Conservation (phyloP, 2,329 filamentous ascomycete species). For the Fusarium xylarioides region DNA sequence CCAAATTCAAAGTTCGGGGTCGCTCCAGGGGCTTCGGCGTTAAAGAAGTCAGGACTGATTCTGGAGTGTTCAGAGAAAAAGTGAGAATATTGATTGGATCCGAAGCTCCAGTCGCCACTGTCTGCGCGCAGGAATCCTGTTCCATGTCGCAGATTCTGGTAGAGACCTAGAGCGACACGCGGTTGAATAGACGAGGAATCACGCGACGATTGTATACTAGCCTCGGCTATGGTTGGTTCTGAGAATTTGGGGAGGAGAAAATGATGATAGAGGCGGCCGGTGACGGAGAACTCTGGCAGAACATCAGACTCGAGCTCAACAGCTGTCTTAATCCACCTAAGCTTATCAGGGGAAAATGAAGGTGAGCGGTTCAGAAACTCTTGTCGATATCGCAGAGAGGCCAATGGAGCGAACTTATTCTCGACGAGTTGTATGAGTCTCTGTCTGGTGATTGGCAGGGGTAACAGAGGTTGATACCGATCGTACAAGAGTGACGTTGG, state of each 20-base stretch:
- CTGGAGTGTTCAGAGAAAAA: conserved; percentile 47
- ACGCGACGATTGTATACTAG: conserved; percentile 44
- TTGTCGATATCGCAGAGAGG: conserved; percentile 52
- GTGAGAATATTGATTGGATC: conserved; percentile 43
- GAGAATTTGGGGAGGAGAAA: conserved; percentile 42
- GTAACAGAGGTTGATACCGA: conserved; percentile 51
- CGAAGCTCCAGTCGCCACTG: conserved; percentile 52
- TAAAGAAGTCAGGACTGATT: conserved; percentile 44
- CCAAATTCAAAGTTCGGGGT: conserved; percentile 54
- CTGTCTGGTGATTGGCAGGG: conserved; percentile 48
- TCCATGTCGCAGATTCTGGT: conserved; percentile 47
- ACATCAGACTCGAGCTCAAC: conserved; percentile 45
- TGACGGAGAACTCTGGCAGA: conserved; percentile 51
- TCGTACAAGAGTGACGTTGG: conserved; percentile 48
- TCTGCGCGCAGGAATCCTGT: conserved; percentile 52
- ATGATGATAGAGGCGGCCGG: conserved; percentile 49
- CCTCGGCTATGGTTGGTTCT: conserved; percentile 50
- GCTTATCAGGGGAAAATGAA: conserved; percentile 12
- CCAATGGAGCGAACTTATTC: conserved; percentile 50
- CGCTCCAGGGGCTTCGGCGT: conserved; percentile 42
- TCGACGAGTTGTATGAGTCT: conserved; percentile 50
- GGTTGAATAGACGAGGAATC: conserved; percentile 36
- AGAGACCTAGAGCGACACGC: conserved; percentile 46
- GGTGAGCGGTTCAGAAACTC: conserved; percentile 46
- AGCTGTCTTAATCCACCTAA: conserved; percentile 39